phyloP scores from a whole-genome alignment of 23 red algal species.

The Gracilaria caudata region DNA sequence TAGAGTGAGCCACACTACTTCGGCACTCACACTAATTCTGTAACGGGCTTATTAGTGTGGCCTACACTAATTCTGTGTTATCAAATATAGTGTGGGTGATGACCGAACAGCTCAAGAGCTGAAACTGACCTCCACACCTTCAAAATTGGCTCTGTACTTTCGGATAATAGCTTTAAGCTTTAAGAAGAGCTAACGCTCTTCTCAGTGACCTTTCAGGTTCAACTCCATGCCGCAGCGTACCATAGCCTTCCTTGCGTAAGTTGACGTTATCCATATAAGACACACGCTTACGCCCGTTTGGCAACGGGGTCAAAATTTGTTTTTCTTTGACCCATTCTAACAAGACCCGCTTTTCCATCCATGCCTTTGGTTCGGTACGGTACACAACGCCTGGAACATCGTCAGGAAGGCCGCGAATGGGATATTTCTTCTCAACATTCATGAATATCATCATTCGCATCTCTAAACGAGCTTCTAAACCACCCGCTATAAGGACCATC shows the following conservation, averaged over 20 bases:
- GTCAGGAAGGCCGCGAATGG: conserved; percentile 12
- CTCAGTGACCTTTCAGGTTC: not conserved
- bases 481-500: not conserved
- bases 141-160: not conserved
- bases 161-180: not conserved
- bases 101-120: not conserved
- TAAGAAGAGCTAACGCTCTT: not conserved
- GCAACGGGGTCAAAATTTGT: no score
- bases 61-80: not conserved
- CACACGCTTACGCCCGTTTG: no score
- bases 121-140: not conserved
- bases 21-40: conserved; percentile 2
- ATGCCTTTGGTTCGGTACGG: conserved; percentile 6
- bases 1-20: not conserved
- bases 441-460: not conserved
- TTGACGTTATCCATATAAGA: not conserved
- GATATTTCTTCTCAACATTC: not conserved
- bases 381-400: conserved; percentile 25
- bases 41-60: conserved; percentile 7
- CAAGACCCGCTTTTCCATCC: not conserved
- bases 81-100: not conserved
- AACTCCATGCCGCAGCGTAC: conserved; percentile 1
- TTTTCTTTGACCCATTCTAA: no score
- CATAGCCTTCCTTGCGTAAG: not conserved
- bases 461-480: not conserved